Evolutionary conservation across 805 yeast genomes (phyloP).

Genomic region (Metschnikowia continentalis): DNA sequence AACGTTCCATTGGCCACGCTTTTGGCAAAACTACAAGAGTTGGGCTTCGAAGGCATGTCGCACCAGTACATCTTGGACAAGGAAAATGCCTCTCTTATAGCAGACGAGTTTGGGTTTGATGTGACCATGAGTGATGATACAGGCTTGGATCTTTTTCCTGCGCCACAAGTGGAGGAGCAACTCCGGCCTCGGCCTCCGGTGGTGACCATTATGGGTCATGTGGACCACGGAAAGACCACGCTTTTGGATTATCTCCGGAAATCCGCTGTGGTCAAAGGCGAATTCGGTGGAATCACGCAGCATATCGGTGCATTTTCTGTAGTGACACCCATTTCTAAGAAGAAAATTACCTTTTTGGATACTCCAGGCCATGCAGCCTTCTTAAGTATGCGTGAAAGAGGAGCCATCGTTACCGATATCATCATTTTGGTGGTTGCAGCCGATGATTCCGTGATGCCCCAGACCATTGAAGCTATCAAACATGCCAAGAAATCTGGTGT

Average conservation of each 20-base stretch:
- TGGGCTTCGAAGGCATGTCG: conserved; percentile 72
- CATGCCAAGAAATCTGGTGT: conserved; percentile 83
- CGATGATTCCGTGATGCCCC: conserved; percentile 97
- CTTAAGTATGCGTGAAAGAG: conserved; percentile 92
- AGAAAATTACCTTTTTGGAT: conserved; percentile 82
- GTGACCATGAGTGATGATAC: conserved; percentile 52
- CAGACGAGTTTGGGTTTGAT: conserved; percentile 83
- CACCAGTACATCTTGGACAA: conserved; percentile 78
- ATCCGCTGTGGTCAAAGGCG: conserved; percentile 76
- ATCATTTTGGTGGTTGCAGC: conserved; percentile 93
- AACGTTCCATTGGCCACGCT: conserved; percentile 61
- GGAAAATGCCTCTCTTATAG: conserved; percentile 81
- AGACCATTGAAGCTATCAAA: conserved; percentile 90
- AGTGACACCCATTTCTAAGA: conserved; percentile 67
- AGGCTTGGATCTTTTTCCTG: conserved; percentile 57
- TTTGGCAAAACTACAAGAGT: conserved; percentile 49
- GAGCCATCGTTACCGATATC: conserved; percentile 91
- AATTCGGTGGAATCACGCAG: conserved; percentile 96
- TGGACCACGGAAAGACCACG: conserved; percentile 97
- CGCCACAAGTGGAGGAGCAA: conserved; percentile 42
- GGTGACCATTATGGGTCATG: conserved; percentile 98
- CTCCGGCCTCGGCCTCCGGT: conserved; percentile 80
- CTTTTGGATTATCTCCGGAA: conserved; percentile 82
- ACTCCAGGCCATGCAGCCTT: conserved; percentile 99
- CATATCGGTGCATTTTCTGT: conserved; percentile 97